Percentiles rank a stretch among this genome's conserved stretches.
phyloP scores from a whole-genome alignment of 2,329 filamentous ascomycete genomes.

The Madurella fahalii region DNA sequence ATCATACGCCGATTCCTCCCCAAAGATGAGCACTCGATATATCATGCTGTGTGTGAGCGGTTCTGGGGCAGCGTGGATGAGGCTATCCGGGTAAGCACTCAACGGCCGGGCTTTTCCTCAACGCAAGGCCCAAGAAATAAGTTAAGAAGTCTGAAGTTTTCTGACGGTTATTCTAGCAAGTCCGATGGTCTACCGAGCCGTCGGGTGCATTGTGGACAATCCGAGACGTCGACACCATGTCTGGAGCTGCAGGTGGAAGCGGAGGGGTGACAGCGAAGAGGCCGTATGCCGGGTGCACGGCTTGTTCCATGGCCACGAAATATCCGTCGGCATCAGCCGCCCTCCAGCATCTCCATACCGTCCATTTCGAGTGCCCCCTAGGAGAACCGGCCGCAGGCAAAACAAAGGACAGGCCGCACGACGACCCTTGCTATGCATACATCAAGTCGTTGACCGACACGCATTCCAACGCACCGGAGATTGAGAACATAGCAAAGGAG shows the following conservation, averaged over 20 bases:
- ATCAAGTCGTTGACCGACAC: not conserved
- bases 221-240: not conserved
- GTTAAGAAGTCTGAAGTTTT: too few species aligned
- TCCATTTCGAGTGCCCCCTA: not conserved
- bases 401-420: not conserved
- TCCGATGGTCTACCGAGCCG: not conserved
- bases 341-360: not conserved
- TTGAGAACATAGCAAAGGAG: too few species aligned
- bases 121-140: too few species aligned
- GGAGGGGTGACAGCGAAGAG: not conserved
- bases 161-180: not conserved
- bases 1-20: not conserved
- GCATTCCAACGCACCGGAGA: too few species aligned
- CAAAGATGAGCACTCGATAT: not conserved
- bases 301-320: not conserved
- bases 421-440: conserved; percentile 1
- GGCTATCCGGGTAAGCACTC: not conserved
- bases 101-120: too few species aligned
- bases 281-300: not conserved
- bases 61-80: conserved; percentile 2
- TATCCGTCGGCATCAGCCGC: not conserved
- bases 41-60: not conserved
- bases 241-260: too few species aligned
- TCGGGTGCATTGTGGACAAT: not conserved
- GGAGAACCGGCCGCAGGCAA: not conserved